A percentile compares a stretch with the other conserved stretches of the same genome.
Evolutionary conservation across 202 grass and related monocot species (phyloP).

Genomic region (Musa balbisiana): DNA sequence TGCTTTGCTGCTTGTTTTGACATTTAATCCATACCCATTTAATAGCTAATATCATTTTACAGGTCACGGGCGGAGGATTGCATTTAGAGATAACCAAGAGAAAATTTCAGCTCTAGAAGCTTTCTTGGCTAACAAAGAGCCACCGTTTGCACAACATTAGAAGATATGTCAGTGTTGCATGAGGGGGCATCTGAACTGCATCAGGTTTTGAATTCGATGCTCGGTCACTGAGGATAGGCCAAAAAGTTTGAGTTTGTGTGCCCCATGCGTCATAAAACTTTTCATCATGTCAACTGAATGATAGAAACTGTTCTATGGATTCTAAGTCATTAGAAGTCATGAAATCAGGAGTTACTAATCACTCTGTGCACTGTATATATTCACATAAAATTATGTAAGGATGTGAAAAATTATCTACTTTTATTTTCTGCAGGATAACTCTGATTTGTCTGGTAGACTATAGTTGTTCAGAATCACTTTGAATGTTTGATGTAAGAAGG

Average conservation of each 20-base stretch:
- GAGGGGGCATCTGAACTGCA: not conserved
- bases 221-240: too few relatives aligned
- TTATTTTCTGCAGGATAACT: too few relatives aligned
- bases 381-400: too few relatives aligned
- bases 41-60: constrained; percentile 16
- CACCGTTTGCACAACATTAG: not conserved
- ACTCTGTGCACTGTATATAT: too few relatives aligned
- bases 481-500: too few relatives aligned
- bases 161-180: not conserved
- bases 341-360: not conserved
- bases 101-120: constrained; percentile 56
- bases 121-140: constrained; percentile 33
- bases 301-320: too few relatives aligned
- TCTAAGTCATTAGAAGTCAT: not conserved
- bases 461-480: too few relatives aligned
- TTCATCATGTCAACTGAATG: too few relatives aligned
- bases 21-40: not conserved
- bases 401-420: too few relatives aligned
- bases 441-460: too few relatives aligned
- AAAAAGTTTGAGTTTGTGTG: too few relatives aligned
- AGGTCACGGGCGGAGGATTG: constrained; percentile 68
- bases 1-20: not conserved
- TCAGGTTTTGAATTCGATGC: too few relatives aligned
- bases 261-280: not conserved
- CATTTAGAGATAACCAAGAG: constrained; percentile 39